Percentiles rank a stretch among this genome's conserved stretches.
phyloP scores from a whole-genome alignment of 1,284 basidiomycete genomes.

The Inonotus obliquus region DNA sequence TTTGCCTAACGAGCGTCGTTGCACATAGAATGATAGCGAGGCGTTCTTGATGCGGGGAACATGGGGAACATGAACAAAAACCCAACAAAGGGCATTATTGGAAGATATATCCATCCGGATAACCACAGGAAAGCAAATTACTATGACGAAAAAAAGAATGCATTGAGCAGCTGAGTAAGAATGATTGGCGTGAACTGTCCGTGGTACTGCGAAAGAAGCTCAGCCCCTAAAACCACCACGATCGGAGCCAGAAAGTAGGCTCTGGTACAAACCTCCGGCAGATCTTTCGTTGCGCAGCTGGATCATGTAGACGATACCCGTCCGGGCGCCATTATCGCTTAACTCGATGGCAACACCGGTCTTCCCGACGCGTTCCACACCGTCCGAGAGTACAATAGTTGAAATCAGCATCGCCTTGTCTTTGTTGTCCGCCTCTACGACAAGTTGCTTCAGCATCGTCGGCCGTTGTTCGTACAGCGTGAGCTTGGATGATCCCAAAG shows the following conservation, averaged over 20 bases:
- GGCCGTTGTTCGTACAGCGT: constrained; percentile 84
- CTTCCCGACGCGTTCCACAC: constrained; percentile 96
- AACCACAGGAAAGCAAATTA: not conserved
- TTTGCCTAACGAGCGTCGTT: not conserved
- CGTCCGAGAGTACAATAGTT: constrained; percentile 93
- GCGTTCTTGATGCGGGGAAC: not conserved
- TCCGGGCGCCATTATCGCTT: constrained; percentile 83
- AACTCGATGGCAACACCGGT: constrained; percentile 97
- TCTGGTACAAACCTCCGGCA: constrained; percentile 82
- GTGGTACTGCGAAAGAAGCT: not conserved
- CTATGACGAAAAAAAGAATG: not conserved
- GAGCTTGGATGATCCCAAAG: constrained; percentile 82
- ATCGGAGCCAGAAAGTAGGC: constrained; percentile 85
- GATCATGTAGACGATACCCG: constrained; percentile 98
- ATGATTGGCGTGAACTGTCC: constrained; percentile 3
- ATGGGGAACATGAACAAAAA: not conserved
- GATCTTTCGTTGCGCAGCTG: constrained; percentile 87
- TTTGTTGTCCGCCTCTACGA: constrained; percentile 86
- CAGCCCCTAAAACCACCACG: constrained; percentile 18
- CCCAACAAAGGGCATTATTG: constrained; percentile 2
- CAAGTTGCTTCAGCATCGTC: constrained; percentile 91
- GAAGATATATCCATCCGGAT: not conserved
- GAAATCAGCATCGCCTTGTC: constrained; percentile 81
- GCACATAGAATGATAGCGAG: not conserved
- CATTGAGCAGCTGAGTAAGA: not conserved